These are phyloP conservation scores for Floccularia luteovirens DNA, from an alignment of 768 basidiomycete genomes.

Conservation along the genomic window DNA sequence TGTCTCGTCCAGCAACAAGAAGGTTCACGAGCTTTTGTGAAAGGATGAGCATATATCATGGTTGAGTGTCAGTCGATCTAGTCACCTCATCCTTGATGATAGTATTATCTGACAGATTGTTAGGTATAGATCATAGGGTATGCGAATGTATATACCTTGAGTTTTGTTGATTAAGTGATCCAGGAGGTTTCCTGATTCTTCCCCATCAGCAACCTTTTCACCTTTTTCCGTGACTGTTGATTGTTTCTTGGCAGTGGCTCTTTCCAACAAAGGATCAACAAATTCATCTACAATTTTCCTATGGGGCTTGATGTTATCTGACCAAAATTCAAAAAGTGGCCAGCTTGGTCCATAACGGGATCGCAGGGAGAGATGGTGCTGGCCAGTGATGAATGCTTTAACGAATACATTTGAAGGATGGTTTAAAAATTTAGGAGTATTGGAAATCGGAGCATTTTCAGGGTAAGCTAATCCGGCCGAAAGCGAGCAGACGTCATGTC, in stretches of 20 bases:
- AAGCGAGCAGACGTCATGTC: conserved; percentile 41
- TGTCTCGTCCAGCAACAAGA: conserved; percentile 51
- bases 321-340: conserved; percentile 20
- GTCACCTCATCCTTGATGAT: conserved; percentile 32
- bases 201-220: conserved; percentile 22
- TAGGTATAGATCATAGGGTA: not conserved
- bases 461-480: conserved; percentile 43
- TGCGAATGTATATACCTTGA: conserved; percentile 25
- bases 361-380: conserved; percentile 1
- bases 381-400: conserved; percentile 6
- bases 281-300: conserved; percentile 8
- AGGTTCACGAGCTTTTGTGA: conserved; percentile 33
- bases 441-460: conserved; percentile 7
- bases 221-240: conserved; percentile 5
- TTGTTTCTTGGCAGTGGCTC: conserved; percentile 7
- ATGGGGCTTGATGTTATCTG: conserved; percentile 6
- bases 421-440: conserved; percentile 10
- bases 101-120: conserved; percentile 12
- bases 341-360: conserved; percentile 19
- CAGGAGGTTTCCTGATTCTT: conserved; percentile 27
- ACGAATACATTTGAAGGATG: conserved; percentile 9
- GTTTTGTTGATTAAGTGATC: conserved; percentile 45
- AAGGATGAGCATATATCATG: not conserved
- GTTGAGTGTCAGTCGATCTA: not conserved
- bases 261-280: conserved; percentile 9